Evolutionary conservation across 768 basidiomycete species (phyloP), one percentile per base, ranked within the genome.

Genomic region (Dentipellis sp.): DNA sequence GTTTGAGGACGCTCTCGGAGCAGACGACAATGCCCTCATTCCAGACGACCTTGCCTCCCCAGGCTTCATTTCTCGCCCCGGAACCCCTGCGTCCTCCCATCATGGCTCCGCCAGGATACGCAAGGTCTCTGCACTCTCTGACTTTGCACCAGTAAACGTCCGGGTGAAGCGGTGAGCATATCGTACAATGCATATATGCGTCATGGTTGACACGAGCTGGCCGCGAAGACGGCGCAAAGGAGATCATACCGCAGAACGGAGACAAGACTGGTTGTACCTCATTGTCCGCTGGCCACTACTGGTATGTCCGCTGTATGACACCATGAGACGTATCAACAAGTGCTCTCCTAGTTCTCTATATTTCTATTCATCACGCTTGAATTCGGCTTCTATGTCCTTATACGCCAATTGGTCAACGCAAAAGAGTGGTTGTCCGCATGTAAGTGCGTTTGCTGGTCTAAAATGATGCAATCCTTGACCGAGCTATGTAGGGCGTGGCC

Each of bases 381-480:
- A 69, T 97, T 98, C 67, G 77, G 88, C 12, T 68, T 88, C 23
- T 99, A 99, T 64, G 80, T 98, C 39, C 60, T 91, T 37, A 90
- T 93, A 49, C 77, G 95, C 14, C 95, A 99, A 67, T 65, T 95
- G 16, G 97, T 99, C 45, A 97, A 97, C 65, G 79, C 90, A 4
- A 91, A 97, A 67, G 95, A 99, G 71, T 97, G 85, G 82, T 67
- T 95, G 46, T 82, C 86, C 22, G 92, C 92, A 49, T 97, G 94
- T 94, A 66, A 62, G 75, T 67, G 42, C 10, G 1, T 19, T 47
- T 4, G 23, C 14, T 4, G 17, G 16, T 34, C 40, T 10, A 17
- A 34, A 36, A 16, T n/a, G 19, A 48, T 9, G 11, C 40, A 52
- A 52, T 59, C 53, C 39, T 36, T 50, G 50, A 19, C 57, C 36